phyloP scores from a whole-genome alignment of 148 eudicot species.

The Rhododendron mucronatum region DNA sequence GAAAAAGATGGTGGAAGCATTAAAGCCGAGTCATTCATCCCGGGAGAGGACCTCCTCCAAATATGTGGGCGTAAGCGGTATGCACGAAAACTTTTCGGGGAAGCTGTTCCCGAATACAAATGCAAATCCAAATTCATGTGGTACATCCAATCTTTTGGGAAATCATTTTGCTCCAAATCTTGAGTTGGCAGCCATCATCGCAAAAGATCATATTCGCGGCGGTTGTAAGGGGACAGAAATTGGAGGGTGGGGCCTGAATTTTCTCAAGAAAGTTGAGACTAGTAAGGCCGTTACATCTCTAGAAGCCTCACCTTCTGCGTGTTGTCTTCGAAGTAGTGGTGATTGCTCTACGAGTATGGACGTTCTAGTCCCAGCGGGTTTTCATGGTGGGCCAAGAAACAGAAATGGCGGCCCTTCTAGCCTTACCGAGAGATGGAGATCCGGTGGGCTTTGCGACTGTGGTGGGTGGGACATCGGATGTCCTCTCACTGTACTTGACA shows the following conservation, averaged over 20 bases:
- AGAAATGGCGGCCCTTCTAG: constrained; percentile 53
- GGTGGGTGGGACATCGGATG: constrained; percentile 99
- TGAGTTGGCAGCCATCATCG: constrained; percentile 76
- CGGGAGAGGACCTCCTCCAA: constrained; percentile 38
- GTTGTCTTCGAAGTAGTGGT: constrained; percentile 16
- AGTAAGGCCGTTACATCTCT: constrained; percentile 16
- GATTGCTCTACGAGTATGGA: constrained; percentile 52
- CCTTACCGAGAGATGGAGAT: constrained; percentile 72
- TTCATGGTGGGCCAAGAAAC: constrained; percentile 73
- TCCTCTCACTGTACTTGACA: constrained; percentile 52
- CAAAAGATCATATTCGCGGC: constrained; percentile 35
- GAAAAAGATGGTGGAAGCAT: constrained; percentile 50
- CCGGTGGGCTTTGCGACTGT: constrained; percentile 73
- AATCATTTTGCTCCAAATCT: constrained; percentile 42
- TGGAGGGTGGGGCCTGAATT: constrained; percentile 90
- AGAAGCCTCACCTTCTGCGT: constrained; percentile 21
- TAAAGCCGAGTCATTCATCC: constrained; percentile 38
- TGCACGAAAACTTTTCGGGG: constrained; percentile 27
- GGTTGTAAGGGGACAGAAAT: constrained; percentile 23
- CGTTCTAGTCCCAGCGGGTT: constrained; percentile 60
- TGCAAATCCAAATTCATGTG: constrained; percentile 2
- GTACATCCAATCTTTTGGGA: constrained; percentile 19
- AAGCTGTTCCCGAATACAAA: constrained; percentile 23
- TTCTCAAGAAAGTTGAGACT: constrained; percentile 51
- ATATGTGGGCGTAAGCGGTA: constrained; percentile 24